phyloP scores from a whole-genome alignment of 345 rosid species.

The Populus alba region DNA sequence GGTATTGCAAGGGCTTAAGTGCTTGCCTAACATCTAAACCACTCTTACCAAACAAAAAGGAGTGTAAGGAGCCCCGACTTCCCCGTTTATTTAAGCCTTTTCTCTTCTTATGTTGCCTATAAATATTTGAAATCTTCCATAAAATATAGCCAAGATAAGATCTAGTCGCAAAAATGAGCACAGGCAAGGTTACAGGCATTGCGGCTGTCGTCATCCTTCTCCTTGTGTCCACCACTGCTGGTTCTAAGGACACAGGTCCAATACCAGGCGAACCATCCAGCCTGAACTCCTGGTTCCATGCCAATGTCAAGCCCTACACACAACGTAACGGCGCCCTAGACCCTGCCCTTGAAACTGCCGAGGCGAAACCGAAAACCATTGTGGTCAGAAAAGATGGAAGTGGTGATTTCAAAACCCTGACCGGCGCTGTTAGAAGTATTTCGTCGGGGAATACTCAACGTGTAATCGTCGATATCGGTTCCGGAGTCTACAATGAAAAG shows the following conservation, averaged over 20 bases:
- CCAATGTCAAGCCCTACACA: slow-evolving; percentile 31
- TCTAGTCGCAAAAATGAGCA: neutral
- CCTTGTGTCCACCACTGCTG: neutral
- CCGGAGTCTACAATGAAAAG: slow-evolving; percentile 53
- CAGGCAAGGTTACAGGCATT: neutral
- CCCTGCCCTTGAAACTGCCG: slow-evolving; percentile 44
- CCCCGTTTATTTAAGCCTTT: neutral
- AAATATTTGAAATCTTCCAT: neutral
- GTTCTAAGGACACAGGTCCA: slow-evolving; percentile 21
- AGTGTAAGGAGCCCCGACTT: neutral
- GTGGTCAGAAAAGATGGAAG: slow-evolving; percentile 44
- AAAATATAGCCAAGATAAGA: neutral
- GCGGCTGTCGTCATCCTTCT: neutral
- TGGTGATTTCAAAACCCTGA: slow-evolving; percentile 46
- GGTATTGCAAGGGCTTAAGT: neutral
- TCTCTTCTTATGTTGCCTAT: neutral
- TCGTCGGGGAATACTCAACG: slow-evolving; percentile 43
- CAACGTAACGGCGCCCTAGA: slow-evolving; percentile 40
- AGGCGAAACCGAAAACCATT: slow-evolving; percentile 32
- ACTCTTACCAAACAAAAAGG: neutral
- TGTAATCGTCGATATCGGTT: slow-evolving; percentile 49
- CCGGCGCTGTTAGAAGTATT: slow-evolving; percentile 50
- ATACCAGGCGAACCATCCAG: slow-evolving; percentile 36
- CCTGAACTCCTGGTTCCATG: slow-evolving; percentile 39
- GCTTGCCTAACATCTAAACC: neutral